Conservation (phyloP, 345 rosid species). For the Salix suchowensis region DNA sequence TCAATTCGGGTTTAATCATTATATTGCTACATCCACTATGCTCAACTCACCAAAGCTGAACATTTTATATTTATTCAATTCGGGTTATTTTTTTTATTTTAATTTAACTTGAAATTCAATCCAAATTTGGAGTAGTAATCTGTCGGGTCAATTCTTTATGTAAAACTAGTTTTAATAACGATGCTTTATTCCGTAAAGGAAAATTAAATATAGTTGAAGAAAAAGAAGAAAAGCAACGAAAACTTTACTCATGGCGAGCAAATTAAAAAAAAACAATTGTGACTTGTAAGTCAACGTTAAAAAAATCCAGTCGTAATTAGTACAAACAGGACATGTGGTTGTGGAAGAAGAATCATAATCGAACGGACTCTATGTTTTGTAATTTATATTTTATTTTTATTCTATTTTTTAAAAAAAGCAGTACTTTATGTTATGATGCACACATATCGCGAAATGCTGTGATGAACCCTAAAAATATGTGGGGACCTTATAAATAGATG, state of each 20-base stretch:
- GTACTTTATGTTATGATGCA: not conserved
- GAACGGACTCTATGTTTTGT: not conserved
- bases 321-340: not conserved
- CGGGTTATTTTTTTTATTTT: no score
- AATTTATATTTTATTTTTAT: not conserved
- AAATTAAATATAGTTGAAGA: no score
- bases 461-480: not conserved
- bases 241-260: no score
- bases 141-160: no score
- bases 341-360: not conserved
- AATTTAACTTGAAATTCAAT: no score
- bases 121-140: no score
- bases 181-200: no score
- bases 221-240: no score
- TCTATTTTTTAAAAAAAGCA: not conserved
- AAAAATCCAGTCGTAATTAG: not conserved
- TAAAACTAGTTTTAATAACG: no score
- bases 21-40: not conserved
- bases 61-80: no score
- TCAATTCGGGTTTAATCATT: no score
- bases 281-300: not conserved
- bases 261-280: not conserved
- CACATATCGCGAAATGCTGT: not conserved
- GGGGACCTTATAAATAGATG: not conserved
- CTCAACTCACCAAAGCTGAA: not conserved